These are phyloP conservation scores for Venturia carpophila DNA, from an alignment of 2,329 filamentous ascomycete species.

Conservation along the genomic window DNA sequence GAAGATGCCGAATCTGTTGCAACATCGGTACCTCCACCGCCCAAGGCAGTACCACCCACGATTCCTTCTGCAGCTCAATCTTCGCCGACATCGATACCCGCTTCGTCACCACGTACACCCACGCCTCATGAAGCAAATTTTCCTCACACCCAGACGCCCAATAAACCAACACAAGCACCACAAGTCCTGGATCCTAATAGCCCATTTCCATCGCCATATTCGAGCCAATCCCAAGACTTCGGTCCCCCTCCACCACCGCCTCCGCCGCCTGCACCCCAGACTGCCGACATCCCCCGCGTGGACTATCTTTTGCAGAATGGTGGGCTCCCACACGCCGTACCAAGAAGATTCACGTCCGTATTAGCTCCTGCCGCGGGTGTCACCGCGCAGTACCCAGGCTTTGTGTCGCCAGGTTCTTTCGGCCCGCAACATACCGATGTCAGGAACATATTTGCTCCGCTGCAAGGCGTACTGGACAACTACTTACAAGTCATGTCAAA, in stretches of 20 bases:
- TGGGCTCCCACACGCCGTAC: conserved; percentile 62
- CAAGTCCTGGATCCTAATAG: conserved; percentile 36
- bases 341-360: conserved; percentile 63
- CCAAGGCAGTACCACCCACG: conserved; percentile 17
- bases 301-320: conserved; percentile 90
- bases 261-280: conserved; percentile 66
- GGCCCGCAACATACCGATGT: conserved; percentile 47
- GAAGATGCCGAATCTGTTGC: conserved; percentile 37
- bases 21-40: conserved; percentile 35
- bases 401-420: conserved; percentile 44
- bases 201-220: conserved; percentile 15
- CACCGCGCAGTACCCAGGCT: conserved; percentile 50
- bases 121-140: conserved; percentile 33
- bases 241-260: conserved; percentile 49
- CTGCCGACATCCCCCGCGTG: conserved; percentile 66
- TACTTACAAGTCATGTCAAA: conserved; percentile 74
- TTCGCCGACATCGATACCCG: conserved; percentile 35
- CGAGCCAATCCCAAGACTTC: conserved; percentile 7
- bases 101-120: conserved; percentile 41
- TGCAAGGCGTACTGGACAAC: conserved; percentile 75
- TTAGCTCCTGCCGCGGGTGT: conserved; percentile 26
- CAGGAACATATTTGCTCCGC: conserved; percentile 70
- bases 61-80: conserved; percentile 30
- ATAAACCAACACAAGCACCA: conserved; percentile 32
- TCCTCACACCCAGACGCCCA: conserved; percentile 27